Conservation (phyloP, 139 green algal genomes). For the Diplosphaera chodatii region DNA sequence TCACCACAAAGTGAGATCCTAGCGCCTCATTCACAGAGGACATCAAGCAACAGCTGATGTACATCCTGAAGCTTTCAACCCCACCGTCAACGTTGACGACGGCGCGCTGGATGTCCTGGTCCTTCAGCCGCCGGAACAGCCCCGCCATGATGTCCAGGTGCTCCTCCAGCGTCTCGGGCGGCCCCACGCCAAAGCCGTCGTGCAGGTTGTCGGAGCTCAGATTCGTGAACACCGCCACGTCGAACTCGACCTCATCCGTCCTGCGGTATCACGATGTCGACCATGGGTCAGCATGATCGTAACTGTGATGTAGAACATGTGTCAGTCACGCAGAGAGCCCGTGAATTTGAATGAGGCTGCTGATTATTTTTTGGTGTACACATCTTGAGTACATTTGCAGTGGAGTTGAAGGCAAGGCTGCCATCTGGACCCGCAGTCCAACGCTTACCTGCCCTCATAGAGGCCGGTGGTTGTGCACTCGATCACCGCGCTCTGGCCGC, state of each 20-base stretch:
- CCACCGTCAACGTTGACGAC: conserved; percentile 87
- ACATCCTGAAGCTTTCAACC: too few relatives aligned
- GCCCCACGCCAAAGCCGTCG: conserved; percentile 4
- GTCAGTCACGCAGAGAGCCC: too few relatives aligned
- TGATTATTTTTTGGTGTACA: too few relatives aligned
- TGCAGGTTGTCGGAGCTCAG: conserved; percentile 41
- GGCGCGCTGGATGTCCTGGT: conserved; percentile 59
- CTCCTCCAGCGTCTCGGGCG: not conserved
- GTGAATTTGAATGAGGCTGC: too few relatives aligned
- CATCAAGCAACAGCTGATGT: too few relatives aligned
- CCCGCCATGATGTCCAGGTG: conserved; percentile 3
- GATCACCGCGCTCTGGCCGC: conserved; percentile 56
- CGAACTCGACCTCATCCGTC: conserved; percentile 44
- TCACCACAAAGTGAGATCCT: too few relatives aligned
- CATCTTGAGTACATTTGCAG: not conserved
- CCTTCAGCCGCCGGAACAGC: conserved; percentile 49
- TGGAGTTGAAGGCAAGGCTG: not conserved
- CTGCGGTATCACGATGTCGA: conserved; percentile 11
- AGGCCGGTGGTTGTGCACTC: conserved; percentile 38
- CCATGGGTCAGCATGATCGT: too few relatives aligned
- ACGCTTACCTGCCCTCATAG: conserved; percentile 13
- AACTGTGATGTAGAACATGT: too few relatives aligned
- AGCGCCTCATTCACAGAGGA: too few relatives aligned
- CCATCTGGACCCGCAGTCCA: too few relatives aligned
- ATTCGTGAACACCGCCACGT: conserved; percentile 81